These are phyloP conservation scores for Acanthamoeba polyphaga DNA, from an alignment of 208 protist genomes.

Conservation along the genomic window DNA sequence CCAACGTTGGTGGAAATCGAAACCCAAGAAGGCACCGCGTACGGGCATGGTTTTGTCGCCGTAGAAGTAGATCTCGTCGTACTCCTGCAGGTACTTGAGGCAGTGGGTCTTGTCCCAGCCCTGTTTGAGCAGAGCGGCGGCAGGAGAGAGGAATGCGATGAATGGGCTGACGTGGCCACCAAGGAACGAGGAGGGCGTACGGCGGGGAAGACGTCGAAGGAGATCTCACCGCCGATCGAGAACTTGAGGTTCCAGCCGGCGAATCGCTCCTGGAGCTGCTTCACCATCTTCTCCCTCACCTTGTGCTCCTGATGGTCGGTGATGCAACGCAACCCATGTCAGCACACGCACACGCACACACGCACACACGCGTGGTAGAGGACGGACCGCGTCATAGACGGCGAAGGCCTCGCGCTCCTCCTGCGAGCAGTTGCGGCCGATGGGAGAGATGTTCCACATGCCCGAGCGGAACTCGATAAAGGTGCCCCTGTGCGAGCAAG, in stretches of 20 bases:
- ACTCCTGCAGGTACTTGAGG: constrained; percentile 96
- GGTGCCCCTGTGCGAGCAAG: constrained; percentile 93
- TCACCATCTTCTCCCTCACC: constrained; percentile 96
- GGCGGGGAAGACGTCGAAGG: constrained; percentile 99
- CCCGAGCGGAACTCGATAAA: constrained; percentile 99
- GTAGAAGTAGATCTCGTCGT: constrained; percentile 99
- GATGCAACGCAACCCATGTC: background rate
- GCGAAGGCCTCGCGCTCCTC: constrained; percentile 98
- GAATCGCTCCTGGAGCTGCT: constrained; percentile 92
- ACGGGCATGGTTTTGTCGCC: constrained; percentile 98
- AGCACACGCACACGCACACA: background rate
- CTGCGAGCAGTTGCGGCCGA: constrained; percentile 99
- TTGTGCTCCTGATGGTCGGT: constrained; percentile 91
- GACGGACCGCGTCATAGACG: constrained; percentile 94
- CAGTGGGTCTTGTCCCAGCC: constrained; percentile 99
- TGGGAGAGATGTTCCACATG: constrained; percentile 99
- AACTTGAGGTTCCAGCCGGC: constrained; percentile 93
- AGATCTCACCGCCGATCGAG: constrained; percentile 99
- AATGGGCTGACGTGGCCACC: background rate
- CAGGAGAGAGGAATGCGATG: background rate
- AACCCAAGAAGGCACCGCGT: background rate
- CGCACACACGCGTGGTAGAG: background rate
- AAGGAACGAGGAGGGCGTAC: background rate
- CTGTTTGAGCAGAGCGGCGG: background rate
- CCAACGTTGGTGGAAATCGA: background rate